phyloP scores from a whole-genome alignment of 768 basidiomycete genomes.

The Favolaschia claudopus region DNA sequence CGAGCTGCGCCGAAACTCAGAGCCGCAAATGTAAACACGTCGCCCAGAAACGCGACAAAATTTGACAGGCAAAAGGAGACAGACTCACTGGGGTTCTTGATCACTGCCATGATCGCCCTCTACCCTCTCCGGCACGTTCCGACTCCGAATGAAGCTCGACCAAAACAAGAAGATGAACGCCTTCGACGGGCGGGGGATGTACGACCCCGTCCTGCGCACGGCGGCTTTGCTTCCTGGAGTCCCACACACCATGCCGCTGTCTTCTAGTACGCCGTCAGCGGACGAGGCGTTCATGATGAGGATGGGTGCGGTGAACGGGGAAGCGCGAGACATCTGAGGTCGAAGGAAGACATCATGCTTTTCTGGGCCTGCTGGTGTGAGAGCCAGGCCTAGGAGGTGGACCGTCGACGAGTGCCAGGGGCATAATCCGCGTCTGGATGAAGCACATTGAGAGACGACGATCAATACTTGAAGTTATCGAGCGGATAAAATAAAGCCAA shows the following conservation, averaged over 20 bases:
- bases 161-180: constrained; percentile 89
- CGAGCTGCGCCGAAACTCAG: not conserved
- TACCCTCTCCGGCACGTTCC: constrained; percentile 77
- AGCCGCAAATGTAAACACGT: no score
- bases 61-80: no score
- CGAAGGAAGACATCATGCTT: constrained; percentile 27
- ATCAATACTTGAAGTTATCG: no score
- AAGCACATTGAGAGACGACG: no score
- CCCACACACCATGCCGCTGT: not conserved
- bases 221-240: no score
- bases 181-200: constrained; percentile 86
- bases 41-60: no score
- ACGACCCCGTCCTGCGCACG: constrained; percentile 55
- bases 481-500: not conserved
- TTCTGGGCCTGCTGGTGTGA: constrained; percentile 7
- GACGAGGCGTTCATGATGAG: no score
- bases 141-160: constrained; percentile 76
- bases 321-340: constrained; percentile 15
- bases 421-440: constrained; percentile 25
- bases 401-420: constrained; percentile 28
- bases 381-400: not conserved
- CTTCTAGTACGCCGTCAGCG: not conserved
- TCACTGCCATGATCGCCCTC: constrained; percentile 84
- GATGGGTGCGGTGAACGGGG: not conserved
- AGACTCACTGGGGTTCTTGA: constrained; percentile 80